phyloP scores from a whole-genome alignment of 208 protist genomes.

The Wallacemonas sp. region DNA sequence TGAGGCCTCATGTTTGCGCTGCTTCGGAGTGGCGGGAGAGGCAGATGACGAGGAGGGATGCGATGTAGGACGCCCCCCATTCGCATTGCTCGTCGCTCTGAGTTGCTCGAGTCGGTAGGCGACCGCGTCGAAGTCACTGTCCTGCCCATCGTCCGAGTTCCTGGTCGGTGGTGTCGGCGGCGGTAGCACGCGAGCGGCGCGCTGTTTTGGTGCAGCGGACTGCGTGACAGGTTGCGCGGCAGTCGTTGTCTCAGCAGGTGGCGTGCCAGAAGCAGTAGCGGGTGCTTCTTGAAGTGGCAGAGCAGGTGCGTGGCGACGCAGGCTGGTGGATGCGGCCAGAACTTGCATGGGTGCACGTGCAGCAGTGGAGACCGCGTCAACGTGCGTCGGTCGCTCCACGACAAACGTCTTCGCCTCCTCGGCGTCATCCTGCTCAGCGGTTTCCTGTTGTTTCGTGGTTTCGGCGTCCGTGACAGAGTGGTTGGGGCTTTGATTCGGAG shows the following conservation, averaged over 20 bases:
- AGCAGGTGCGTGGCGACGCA: neutral
- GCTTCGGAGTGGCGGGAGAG: no score
- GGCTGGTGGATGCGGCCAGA: neutral
- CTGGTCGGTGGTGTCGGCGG: neutral
- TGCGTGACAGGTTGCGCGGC: neutral
- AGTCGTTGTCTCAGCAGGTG: neutral
- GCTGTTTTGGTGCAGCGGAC: neutral
- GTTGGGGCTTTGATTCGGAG: no score
- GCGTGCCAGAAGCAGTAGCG: neutral
- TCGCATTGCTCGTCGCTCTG: no score
- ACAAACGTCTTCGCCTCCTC: neutral
- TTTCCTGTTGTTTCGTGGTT: no score
- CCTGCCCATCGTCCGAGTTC: neutral
- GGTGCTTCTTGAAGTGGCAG: slow-evolving; percentile 9
- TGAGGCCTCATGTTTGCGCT: no score
- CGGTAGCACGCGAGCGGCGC: neutral
- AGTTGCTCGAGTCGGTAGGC: slow-evolving; percentile 1
- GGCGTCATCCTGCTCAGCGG: no score
- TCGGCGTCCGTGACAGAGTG: no score
- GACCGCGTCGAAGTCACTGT: slow-evolving; percentile 7
- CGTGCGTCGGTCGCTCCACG: neutral
- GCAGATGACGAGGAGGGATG: no score
- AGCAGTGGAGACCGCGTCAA: neutral
- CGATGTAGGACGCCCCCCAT: no score
- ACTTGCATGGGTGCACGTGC: neutral